Evolutionary conservation across 2,329 filamentous ascomycete species (phyloP).

Genomic region (Aureobasidium musti): DNA sequence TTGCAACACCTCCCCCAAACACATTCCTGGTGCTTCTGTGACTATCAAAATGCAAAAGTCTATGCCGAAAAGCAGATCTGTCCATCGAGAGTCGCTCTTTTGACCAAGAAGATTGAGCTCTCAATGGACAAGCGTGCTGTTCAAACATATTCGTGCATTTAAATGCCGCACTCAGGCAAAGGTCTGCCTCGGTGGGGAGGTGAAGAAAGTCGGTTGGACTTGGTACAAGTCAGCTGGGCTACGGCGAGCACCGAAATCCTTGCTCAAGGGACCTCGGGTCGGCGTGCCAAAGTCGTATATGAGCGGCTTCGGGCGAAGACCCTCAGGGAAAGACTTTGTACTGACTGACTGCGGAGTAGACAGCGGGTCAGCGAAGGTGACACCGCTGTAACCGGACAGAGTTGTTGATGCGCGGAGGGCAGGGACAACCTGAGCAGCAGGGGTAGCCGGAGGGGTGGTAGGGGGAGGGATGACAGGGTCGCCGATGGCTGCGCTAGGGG

Average conservation of each 20-base stretch:
- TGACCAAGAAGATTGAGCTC: constrained; percentile 6
- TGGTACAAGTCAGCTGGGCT: not conserved
- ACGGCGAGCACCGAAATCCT: constrained; percentile 17
- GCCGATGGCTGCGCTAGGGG: not conserved
- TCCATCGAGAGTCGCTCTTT: not conserved
- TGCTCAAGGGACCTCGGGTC: constrained; percentile 6
- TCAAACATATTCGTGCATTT: not conserved
- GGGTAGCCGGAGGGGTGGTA: not conserved
- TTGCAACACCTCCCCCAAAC: not conserved
- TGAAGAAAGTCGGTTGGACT: constrained; percentile 4
- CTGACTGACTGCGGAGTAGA: constrained; percentile 1
- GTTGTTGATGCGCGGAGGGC: not conserved
- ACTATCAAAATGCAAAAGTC: not conserved
- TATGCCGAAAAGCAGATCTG: not conserved
- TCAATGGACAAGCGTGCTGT: not conserved
- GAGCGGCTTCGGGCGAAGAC: not conserved
- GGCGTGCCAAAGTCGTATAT: constrained; percentile 10
- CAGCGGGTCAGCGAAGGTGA: not conserved
- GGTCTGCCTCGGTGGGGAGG: not conserved
- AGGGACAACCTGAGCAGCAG: constrained; percentile 3
- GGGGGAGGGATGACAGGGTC: not conserved
- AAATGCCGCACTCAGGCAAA: constrained; percentile 2
- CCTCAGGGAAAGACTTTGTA: not conserved
- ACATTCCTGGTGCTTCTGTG: not conserved
- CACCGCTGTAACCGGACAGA: not conserved